Conservation (phyloP, 2,329 filamentous ascomycete species). For the Sporothrix pallida region DNA sequence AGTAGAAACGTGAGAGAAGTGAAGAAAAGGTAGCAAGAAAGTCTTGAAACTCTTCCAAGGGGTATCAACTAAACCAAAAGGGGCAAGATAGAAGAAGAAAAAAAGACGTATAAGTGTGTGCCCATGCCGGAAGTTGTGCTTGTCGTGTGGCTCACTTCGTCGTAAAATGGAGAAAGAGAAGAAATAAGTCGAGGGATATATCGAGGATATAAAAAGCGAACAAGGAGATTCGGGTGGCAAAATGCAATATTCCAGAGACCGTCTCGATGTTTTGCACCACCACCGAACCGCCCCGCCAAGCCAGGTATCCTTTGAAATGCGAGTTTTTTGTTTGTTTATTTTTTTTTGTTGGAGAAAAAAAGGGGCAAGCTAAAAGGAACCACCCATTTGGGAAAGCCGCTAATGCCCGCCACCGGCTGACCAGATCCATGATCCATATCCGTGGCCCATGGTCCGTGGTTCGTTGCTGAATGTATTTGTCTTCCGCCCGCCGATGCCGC, state of each 20-base stretch:
- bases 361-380: neutral
- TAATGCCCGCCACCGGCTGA: conserved; percentile 11
- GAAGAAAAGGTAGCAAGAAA: conserved; percentile 8
- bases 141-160: neutral
- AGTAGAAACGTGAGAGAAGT: neutral
- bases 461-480: neutral
- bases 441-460: too few species aligned
- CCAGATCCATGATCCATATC: neutral
- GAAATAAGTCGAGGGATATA: neutral
- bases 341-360: conserved; percentile 10
- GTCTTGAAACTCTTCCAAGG: conserved; percentile 12
- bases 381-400: neutral
- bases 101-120: neutral
- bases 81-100: neutral
- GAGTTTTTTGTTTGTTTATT: conserved; percentile 1
- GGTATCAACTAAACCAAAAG: conserved; percentile 33
- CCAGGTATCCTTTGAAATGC: neutral
- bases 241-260: neutral
- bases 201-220: too few species aligned
- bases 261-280: too few species aligned
- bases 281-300: neutral
- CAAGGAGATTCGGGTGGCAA: neutral
- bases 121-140: neutral
- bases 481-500: conserved; percentile 3
- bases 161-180: neutral